Evolutionary conservation across 2,329 filamentous ascomycete species (phyloP).

Genomic region (Epichloe uncinata): DNA sequence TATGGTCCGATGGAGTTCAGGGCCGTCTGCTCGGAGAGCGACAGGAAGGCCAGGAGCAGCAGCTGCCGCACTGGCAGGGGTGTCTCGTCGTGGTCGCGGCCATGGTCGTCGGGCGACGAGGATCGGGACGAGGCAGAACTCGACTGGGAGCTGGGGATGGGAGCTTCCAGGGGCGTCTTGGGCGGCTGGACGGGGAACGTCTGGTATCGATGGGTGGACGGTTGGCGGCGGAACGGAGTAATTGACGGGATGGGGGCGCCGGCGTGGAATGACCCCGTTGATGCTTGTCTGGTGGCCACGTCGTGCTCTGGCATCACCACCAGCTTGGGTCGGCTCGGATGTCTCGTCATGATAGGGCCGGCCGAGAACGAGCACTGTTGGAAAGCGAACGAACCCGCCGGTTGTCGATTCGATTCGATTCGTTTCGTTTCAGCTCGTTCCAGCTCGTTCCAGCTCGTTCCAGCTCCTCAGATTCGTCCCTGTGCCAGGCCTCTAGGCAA

Average conservation of each 20-base stretch:
- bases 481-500: no score
- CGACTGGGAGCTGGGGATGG: conserved; percentile 10
- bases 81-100: conserved; percentile 39
- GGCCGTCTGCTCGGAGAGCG: conserved; percentile 87
- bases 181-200: conserved; percentile 69
- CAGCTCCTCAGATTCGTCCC: no score
- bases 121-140: conserved; percentile 1
- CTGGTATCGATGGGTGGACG: conserved; percentile 52
- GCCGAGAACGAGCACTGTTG: not conserved
- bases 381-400: no score
- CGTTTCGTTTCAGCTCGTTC: no score
- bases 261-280: conserved; percentile 38
- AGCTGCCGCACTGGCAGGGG: conserved; percentile 77
- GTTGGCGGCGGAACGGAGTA: conserved; percentile 21
- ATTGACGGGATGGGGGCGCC: conserved; percentile 34
- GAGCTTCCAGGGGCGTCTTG: conserved; percentile 42
- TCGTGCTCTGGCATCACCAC: not conserved
- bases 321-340: conserved; percentile 3
- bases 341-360: conserved; percentile 4
- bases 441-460: no score
- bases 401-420: no score
- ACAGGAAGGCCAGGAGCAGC: conserved; percentile 71
- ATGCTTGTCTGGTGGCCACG: conserved; percentile 13
- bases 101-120: conserved; percentile 17
- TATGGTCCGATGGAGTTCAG: conserved; percentile 95